phyloP scores from a whole-genome alignment of 2,329 filamentous ascomycete genomes.

The Colletotrichum sublineola region DNA sequence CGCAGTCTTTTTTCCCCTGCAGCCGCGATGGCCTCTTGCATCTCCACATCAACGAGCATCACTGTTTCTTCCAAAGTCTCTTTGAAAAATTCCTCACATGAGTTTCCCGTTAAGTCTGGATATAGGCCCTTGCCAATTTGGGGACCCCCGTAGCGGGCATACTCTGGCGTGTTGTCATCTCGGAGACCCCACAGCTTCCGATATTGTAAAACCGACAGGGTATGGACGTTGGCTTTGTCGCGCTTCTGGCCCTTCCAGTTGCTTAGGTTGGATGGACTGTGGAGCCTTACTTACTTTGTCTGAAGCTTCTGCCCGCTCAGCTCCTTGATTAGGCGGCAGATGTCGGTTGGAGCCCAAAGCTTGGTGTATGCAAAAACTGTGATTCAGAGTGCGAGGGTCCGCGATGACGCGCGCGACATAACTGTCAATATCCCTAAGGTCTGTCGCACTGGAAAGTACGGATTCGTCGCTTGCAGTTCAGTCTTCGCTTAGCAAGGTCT shows the following conservation, averaged over 20 bases:
- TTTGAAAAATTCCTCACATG: constrained; percentile 25
- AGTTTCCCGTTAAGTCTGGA: constrained; percentile 56
- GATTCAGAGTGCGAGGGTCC: constrained; percentile 67
- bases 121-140: constrained; percentile 65
- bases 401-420: constrained; percentile 65
- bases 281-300: constrained; percentile 21
- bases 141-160: constrained; percentile 68
- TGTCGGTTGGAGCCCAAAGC: constrained; percentile 59
- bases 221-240: constrained; percentile 9
- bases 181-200: constrained; percentile 60
- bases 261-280: neutral
- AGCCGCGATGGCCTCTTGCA: constrained; percentile 13
- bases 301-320: constrained; percentile 62
- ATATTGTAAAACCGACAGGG: constrained; percentile 53
- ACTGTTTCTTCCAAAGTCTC: constrained; percentile 21
- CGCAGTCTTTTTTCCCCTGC: neutral
- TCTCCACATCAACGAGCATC: constrained; percentile 13
- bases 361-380: constrained; percentile 64
- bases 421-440: constrained; percentile 65
- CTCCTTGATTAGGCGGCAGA: constrained; percentile 60
- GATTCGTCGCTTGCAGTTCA: constrained; percentile 62
- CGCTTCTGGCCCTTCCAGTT: neutral
- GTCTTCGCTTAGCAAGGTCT: constrained; percentile 43
- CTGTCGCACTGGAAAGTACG: constrained; percentile 58
- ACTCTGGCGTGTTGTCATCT: constrained; percentile 66